phyloP scores from a whole-genome alignment of 495 filamentous ascomycete genomes.

The Bryoglossum gracile region DNA sequence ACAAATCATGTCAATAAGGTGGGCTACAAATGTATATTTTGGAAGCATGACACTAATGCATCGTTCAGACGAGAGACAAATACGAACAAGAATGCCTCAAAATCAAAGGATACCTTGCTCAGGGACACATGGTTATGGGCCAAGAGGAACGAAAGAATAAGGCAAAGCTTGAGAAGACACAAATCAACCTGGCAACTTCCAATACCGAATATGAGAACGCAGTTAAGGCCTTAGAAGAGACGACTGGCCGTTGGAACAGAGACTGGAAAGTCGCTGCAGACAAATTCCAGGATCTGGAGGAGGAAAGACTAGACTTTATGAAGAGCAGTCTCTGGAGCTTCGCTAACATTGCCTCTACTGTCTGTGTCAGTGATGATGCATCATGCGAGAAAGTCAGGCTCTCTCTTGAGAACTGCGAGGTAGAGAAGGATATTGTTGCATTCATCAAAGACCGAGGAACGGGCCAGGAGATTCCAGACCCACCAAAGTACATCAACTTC shows the following conservation, averaged over 20 bases:
- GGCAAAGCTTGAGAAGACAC: slow-evolving; percentile 96
- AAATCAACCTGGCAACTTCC: slow-evolving; percentile 82
- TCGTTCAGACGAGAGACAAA: slow-evolving; percentile 69
- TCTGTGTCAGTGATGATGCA: slow-evolving; percentile 98
- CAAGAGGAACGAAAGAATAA: slow-evolving; percentile 99
- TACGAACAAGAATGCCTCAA: slow-evolving; percentile 97
- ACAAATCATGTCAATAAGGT: slow-evolving; percentile 89
- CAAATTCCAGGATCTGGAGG: slow-evolving; percentile 99
- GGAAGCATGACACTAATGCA: too few relatives aligned
- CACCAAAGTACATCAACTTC: slow-evolving; percentile 98
- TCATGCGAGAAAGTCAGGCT: slow-evolving; percentile 96
- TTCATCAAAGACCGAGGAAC: slow-evolving; percentile 92
- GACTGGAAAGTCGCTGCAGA: slow-evolving; percentile 98
- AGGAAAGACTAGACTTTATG: slow-evolving; percentile 91
- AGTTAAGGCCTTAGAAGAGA: slow-evolving; percentile 90
- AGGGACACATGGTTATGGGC: slow-evolving; percentile 99
- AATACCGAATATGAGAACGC: slow-evolving; percentile 91
- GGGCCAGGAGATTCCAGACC: slow-evolving; percentile 93
- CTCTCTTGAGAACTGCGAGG: slow-evolving; percentile 89
- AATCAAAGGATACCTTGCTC: slow-evolving; percentile 96
- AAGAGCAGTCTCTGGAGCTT: slow-evolving; percentile 98
- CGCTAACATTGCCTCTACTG: slow-evolving; percentile 93
- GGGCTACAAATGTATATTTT: slow-evolving; percentile 10
- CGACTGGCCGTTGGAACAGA: slow-evolving; percentile 90
- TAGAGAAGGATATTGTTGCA: slow-evolving; percentile 83